Percentiles rank a stretch among this genome's conserved stretches.
Evolutionary conservation across 257 asterid genomes (phyloP).

Genomic region (Solanum bukasovii): DNA sequence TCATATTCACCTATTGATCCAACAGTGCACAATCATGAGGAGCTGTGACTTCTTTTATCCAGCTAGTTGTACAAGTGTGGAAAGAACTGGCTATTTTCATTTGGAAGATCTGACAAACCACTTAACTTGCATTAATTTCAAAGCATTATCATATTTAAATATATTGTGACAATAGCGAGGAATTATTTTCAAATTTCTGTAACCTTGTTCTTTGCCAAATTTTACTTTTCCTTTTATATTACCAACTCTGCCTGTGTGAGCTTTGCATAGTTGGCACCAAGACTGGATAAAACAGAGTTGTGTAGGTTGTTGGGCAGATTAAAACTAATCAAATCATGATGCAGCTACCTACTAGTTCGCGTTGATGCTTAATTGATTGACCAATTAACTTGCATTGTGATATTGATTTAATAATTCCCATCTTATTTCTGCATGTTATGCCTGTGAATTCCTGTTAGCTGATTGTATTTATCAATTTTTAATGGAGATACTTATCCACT

Average conservation of each 20-base stretch:
- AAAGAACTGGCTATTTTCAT: background rate
- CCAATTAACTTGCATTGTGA: background rate
- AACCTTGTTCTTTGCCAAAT: background rate
- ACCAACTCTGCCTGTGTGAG: background rate
- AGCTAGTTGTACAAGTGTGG: background rate
- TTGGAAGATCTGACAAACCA: background rate
- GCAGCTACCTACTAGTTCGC: background rate
- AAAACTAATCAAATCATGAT: background rate
- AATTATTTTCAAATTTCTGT: background rate
- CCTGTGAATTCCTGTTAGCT: background rate
- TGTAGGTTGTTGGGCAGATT: background rate
- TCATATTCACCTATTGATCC: background rate
- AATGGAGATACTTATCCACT: background rate
- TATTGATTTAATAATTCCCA: background rate
- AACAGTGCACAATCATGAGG: background rate
- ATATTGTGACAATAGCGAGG: background rate
- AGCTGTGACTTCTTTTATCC: background rate
- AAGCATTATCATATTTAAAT: background rate
- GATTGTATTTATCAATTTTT: background rate
- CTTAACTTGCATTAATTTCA: background rate
- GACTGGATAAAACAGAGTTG: background rate
- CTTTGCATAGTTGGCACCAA: background rate
- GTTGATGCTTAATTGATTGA: background rate
- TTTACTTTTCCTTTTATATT: background rate
- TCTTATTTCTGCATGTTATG: background rate